phyloP scores from a whole-genome alignment of 208 protist genomes.

The Leishmania aethiopica region DNA sequence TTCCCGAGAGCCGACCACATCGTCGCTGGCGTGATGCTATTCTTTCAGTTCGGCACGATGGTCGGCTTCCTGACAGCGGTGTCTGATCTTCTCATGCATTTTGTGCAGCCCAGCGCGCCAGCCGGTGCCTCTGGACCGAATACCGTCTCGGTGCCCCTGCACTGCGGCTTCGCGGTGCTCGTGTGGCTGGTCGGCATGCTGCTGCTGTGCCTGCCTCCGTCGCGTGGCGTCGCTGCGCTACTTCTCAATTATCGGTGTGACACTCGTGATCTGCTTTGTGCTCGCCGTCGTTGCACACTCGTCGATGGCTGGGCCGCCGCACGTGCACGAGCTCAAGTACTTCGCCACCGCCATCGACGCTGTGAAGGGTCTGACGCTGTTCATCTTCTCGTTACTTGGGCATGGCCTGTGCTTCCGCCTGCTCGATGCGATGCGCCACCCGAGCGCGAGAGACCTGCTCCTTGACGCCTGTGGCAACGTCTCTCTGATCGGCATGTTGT shows the following conservation, averaged over 20 bases:
- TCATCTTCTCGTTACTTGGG: slow-evolving; percentile 60
- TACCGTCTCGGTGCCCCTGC: slow-evolving; percentile 12
- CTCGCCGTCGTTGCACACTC: slow-evolving; percentile 59
- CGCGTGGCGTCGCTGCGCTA: slow-evolving; percentile 72
- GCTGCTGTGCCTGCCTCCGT: slow-evolving; percentile 52
- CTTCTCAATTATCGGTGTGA: slow-evolving; percentile 66
- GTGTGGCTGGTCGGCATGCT: slow-evolving; percentile 76
- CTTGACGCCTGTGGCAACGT: slow-evolving; percentile 38
- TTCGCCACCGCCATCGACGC: slow-evolving; percentile 35
- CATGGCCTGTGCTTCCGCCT: slow-evolving; percentile 50
- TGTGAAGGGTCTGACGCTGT: slow-evolving; percentile 48
- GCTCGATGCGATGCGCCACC: slow-evolving; percentile 25
- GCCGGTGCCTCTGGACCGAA: background rate
- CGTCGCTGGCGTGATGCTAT: slow-evolving; percentile 44
- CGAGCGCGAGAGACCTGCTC: slow-evolving; percentile 12
- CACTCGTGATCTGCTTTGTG: slow-evolving; percentile 66
- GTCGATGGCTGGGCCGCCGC: slow-evolving; percentile 26
- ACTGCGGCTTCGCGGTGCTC: slow-evolving; percentile 30
- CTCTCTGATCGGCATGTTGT: slow-evolving; percentile 42
- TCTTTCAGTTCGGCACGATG: slow-evolving; percentile 51
- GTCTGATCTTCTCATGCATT: slow-evolving; percentile 56
- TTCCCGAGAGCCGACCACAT: slow-evolving; percentile 65
- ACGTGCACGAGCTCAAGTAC: slow-evolving; percentile 40
- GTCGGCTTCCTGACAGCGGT: slow-evolving; percentile 66
- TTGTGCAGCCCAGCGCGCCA: slow-evolving; percentile 11